A percentile compares a stretch with the other conserved stretches of the same genome.
Evolutionary conservation across 768 basidiomycete species (phyloP).

Genomic region (Hygrocybe coccinea): DNA sequence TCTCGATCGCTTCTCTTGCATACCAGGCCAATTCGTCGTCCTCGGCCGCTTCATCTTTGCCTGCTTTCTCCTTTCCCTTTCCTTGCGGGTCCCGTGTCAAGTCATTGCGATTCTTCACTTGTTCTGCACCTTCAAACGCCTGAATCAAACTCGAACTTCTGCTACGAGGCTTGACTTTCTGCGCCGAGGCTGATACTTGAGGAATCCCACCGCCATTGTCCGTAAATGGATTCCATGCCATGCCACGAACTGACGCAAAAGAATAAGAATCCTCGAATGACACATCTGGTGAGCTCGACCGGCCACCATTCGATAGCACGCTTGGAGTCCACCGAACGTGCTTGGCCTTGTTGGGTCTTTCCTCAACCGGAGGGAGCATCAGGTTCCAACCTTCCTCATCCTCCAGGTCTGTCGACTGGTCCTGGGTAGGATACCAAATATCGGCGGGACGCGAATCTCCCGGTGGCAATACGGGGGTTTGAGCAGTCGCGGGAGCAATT

Average conservation of each 20-base stretch:
- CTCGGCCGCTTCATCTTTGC: neutral
- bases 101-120: neutral
- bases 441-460: neutral
- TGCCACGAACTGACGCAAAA: neutral
- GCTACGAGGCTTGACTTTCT: neutral
- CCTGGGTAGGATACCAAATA: constrained; percentile 1
- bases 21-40: constrained; percentile 9
- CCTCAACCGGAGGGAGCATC: constrained; percentile 1
- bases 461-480: neutral
- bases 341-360: constrained; percentile 6
- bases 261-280: constrained; percentile 1
- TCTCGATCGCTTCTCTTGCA: constrained; percentile 8
- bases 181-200: neutral
- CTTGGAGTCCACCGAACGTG: constrained; percentile 17
- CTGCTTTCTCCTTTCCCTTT: constrained; percentile 2
- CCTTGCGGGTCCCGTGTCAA: constrained; percentile 3
- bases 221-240: neutral
- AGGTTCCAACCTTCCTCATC: neutral
- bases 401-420: neutral
- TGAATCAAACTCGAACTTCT: neutral
- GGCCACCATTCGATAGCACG: constrained; percentile 3
- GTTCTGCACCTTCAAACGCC: neutral
- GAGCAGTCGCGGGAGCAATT: neutral
- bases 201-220: neutral
- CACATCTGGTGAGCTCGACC: constrained; percentile 4